Conservation (phyloP, 257 asterid genomes). For the Schizonepeta tenuifolia region DNA sequence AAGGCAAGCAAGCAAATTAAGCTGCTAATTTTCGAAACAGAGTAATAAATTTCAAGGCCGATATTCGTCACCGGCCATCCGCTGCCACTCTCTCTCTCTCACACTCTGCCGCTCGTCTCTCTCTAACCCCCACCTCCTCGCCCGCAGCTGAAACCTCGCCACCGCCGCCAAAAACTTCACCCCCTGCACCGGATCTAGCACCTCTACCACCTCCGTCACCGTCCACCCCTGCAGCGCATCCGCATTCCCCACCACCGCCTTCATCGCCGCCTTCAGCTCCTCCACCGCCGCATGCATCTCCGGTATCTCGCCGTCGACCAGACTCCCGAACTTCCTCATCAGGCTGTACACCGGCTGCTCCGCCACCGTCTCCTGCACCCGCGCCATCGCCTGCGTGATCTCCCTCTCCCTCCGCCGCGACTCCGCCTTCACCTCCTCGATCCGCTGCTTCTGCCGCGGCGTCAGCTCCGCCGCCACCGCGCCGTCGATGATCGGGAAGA, state of each 20-base stretch:
- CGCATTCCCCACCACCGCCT: slow-evolving; percentile 46
- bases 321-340: slow-evolving; percentile 26
- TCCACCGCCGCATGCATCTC: slow-evolving; percentile 37
- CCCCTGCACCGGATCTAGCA: slow-evolving; percentile 48
- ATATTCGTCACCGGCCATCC: neutral
- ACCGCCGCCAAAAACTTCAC: slow-evolving; percentile 51
- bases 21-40: no score
- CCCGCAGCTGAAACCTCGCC: slow-evolving; percentile 38
- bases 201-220: slow-evolving; percentile 43
- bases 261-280: slow-evolving; percentile 40
- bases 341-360: slow-evolving; percentile 45
- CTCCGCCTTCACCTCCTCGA: slow-evolving; percentile 36
- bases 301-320: slow-evolving; percentile 12
- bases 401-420: slow-evolving; percentile 41
- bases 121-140: slow-evolving; percentile 45
- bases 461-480: slow-evolving; percentile 39
- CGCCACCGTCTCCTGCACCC: slow-evolving; percentile 60
- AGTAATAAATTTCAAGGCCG: no score
- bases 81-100: neutral
- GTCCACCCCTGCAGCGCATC: slow-evolving; percentile 51
- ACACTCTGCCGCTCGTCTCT: slow-evolving; percentile 26
- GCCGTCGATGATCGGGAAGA: slow-evolving; percentile 30
- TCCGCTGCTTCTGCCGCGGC: slow-evolving; percentile 36
- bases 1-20: no score
- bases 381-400: slow-evolving; percentile 49